These are phyloP conservation scores for Avena atlantica DNA, from an alignment of 176 grass and related monocot species.

Conservation along the genomic window DNA sequence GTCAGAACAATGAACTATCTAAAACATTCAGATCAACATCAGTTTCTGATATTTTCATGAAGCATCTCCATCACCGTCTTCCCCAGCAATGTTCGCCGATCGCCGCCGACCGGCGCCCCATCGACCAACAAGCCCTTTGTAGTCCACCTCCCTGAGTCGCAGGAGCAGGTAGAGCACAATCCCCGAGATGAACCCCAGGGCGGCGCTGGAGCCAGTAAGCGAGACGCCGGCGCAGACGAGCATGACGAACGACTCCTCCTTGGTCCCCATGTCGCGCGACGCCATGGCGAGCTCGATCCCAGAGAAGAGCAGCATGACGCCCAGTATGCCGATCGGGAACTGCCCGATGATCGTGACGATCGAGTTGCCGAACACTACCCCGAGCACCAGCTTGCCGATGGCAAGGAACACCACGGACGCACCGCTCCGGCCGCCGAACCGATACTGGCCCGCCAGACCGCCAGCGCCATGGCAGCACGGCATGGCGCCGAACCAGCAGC, in stretches of 20 bases:
- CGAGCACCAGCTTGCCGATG: slow-evolving; percentile 64
- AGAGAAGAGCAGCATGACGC: slow-evolving; percentile 85
- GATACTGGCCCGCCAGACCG: slow-evolving; percentile 84
- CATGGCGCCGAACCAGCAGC: slow-evolving; percentile 98
- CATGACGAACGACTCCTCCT: slow-evolving; percentile 94
- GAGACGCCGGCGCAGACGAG: slow-evolving; percentile 77
- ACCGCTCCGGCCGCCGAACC: slow-evolving; percentile 85
- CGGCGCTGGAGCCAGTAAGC: slow-evolving; percentile 75
- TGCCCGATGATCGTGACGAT: slow-evolving; percentile 71
- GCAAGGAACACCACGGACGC: slow-evolving; percentile 86
- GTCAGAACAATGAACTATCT: neutral
- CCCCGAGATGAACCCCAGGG: slow-evolving; percentile 74
- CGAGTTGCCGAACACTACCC: slow-evolving; percentile 80
- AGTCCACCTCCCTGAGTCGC: slow-evolving; percentile 67
- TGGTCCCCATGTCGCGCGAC: slow-evolving; percentile 83
- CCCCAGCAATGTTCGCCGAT: neutral
- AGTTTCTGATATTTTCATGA: neutral
- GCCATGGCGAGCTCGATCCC: slow-evolving; percentile 96
- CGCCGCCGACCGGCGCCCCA: neutral
- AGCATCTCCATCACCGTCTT: slow-evolving; percentile 14
- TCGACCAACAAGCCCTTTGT: slow-evolving; percentile 25
- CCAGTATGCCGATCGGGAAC: slow-evolving; percentile 86
- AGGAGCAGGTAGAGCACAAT: slow-evolving; percentile 64
- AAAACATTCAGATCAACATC: neutral
- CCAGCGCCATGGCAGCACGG: slow-evolving; percentile 89